These are phyloP conservation scores for Pelargonium australe DNA, from an alignment of 441 rosid species.

Conservation along the genomic window DNA sequence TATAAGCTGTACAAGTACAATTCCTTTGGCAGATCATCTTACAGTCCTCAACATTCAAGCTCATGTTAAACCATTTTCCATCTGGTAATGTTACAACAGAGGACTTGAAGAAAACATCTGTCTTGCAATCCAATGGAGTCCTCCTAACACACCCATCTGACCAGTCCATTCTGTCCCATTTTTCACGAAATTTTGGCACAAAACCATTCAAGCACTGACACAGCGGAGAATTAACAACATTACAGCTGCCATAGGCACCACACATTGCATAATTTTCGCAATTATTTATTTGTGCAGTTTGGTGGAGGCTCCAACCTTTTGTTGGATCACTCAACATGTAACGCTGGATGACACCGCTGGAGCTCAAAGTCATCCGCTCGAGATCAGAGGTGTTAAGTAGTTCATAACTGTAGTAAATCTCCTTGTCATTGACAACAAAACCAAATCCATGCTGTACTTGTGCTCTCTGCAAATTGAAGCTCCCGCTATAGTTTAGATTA, in stretches of 20 bases:
- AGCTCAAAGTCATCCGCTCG: background rate
- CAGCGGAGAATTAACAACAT: slow-evolving; percentile 37
- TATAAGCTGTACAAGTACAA: slow-evolving; percentile 41
- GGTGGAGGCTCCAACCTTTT: background rate
- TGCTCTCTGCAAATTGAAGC: background rate
- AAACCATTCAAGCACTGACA: slow-evolving; percentile 55
- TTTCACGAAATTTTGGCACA: slow-evolving; percentile 26
- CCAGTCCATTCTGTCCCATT: slow-evolving; percentile 54
- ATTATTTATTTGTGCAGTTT: background rate
- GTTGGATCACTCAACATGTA: slow-evolving; percentile 7
- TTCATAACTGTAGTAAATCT: slow-evolving; percentile 18
- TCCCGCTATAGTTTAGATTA: slow-evolving; percentile 1
- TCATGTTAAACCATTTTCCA: slow-evolving; percentile 35
- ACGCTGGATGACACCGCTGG: slow-evolving; percentile 1
- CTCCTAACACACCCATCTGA: slow-evolving; percentile 60
- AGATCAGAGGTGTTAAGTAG: background rate
- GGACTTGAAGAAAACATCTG: slow-evolving; percentile 48
- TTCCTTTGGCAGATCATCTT: slow-evolving; percentile 37
- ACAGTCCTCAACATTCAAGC: slow-evolving; percentile 44
- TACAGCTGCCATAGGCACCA: slow-evolving; percentile 23
- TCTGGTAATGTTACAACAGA: slow-evolving; percentile 65
- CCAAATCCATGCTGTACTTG: background rate
- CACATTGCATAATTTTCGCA: slow-evolving; percentile 25
- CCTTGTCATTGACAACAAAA: slow-evolving; percentile 14
- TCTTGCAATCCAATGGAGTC: slow-evolving; percentile 38